A percentile compares a stretch with the other conserved stretches of the same genome.
Evolutionary conservation across 306 rosid species (phyloP).

Genomic region (Psophocarpus tetragonolobus): DNA sequence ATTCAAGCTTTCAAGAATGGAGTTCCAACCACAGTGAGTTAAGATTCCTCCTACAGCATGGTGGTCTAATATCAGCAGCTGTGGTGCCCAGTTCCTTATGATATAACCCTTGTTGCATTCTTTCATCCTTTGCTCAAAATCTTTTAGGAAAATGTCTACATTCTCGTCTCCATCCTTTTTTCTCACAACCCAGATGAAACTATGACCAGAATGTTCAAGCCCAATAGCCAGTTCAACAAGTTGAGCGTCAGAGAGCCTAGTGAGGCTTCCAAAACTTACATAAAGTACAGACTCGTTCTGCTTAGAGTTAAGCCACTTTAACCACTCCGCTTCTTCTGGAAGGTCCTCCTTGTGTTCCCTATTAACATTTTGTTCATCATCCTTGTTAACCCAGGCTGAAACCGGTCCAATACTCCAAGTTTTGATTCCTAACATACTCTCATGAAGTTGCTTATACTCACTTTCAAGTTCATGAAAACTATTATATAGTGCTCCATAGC

Average conservation of each 20-base stretch:
- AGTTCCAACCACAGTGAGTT: slow-evolving; percentile 43
- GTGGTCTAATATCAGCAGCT: slow-evolving; percentile 30
- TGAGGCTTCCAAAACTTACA: slow-evolving; percentile 35
- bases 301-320: slow-evolving; percentile 36
- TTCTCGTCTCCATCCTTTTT: background rate
- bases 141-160: background rate
- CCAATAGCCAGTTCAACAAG: slow-evolving; percentile 35
- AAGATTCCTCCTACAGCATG: slow-evolving; percentile 27
- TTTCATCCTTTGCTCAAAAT: slow-evolving; percentile 24
- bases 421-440: slow-evolving; percentile 22
- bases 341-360: background rate
- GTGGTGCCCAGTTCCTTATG: slow-evolving; percentile 43
- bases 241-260: slow-evolving; percentile 9
- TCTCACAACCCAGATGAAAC: slow-evolving; percentile 29
- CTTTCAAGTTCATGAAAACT: slow-evolving; percentile 40
- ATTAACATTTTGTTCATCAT: background rate
- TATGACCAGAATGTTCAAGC: slow-evolving; percentile 24
- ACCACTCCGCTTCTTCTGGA: slow-evolving; percentile 1
- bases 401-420: slow-evolving; percentile 43
- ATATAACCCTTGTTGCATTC: slow-evolving; percentile 25
- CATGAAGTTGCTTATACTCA: slow-evolving; percentile 27
- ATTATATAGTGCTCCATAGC: slow-evolving; percentile 35
- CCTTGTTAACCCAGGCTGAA: slow-evolving; percentile 18
- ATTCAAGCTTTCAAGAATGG: slow-evolving; percentile 22
- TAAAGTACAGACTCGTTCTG: slow-evolving; percentile 25